phyloP scores from a whole-genome alignment of 352 stramenopile species.

The Phytophthora citrophthora region DNA sequence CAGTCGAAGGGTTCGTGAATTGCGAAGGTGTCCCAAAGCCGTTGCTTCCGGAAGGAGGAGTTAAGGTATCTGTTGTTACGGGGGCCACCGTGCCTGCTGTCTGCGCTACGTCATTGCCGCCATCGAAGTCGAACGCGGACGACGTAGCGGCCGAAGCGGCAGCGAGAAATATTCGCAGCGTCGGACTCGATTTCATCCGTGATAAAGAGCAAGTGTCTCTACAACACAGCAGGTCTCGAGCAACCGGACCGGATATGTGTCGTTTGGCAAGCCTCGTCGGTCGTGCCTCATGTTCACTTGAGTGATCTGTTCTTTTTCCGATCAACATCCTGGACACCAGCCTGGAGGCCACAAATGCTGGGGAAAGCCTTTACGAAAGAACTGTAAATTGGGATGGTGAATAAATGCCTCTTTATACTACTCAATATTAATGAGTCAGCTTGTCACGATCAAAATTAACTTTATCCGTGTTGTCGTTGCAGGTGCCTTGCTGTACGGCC shows the following conservation, averaged over 20 bases:
- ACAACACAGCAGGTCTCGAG: neutral
- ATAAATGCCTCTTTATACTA: neutral
- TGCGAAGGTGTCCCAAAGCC: conserved; percentile 11
- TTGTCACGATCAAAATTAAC: neutral
- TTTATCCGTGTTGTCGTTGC: too few species aligned
- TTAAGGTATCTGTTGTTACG: neutral
- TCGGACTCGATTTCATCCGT: conserved; percentile 6
- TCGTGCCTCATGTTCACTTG: neutral
- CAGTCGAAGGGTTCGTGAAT: conserved; percentile 1
- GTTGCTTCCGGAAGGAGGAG: neutral
- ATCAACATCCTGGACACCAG: neutral
- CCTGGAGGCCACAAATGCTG: neutral
- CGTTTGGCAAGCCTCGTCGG: too few species aligned
- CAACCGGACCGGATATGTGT: neutral
- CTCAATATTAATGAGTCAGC: neutral
- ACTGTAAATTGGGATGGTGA: conserved; percentile 1
- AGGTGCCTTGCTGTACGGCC: too few species aligned
- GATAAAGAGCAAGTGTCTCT: conserved; percentile 11
- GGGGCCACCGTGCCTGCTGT: conserved; percentile 20
- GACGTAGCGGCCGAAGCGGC: conserved; percentile 9
- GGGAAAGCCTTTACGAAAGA: conserved; percentile 16
- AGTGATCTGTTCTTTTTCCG: neutral
- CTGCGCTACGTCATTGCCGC: conserved; percentile 12
- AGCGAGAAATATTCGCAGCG: neutral
- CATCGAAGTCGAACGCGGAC: conserved; percentile 16